Evolutionary conservation across 495 filamentous ascomycete species (phyloP).

Genomic region (Platismatia glauca): DNA sequence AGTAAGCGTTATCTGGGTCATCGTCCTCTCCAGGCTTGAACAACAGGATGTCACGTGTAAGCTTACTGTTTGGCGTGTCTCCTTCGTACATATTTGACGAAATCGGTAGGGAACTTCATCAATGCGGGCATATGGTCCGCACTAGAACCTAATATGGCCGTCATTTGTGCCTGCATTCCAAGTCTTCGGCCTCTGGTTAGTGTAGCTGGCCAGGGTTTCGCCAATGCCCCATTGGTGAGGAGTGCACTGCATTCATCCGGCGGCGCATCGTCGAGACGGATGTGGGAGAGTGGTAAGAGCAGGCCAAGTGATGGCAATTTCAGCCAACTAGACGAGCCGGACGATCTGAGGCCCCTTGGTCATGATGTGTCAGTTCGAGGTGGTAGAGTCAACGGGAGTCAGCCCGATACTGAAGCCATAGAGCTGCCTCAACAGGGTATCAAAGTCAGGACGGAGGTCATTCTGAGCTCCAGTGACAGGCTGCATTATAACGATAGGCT

Average conservation of each 20-base stretch:
- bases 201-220: conserved; percentile 21
- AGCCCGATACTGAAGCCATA: no score
- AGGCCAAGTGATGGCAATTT: conserved; percentile 5
- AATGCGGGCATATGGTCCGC: conserved; percentile 50
- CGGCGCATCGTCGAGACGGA: conserved; percentile 4
- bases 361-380: conserved; percentile 12
- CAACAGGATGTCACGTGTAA: conserved; percentile 16
- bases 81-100: no score
- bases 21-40: conserved; percentile 18
- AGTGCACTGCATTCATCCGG: background rate
- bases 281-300: background rate
- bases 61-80: no score
- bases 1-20: conserved; percentile 19
- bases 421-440: no score
- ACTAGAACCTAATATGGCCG: conserved; percentile 48
- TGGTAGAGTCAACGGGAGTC: background rate
- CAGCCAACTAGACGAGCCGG: conserved; percentile 14
- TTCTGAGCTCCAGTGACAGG: no score
- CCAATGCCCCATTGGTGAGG: conserved; percentile 12
- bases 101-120: conserved; percentile 44
- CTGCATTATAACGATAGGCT: no score
- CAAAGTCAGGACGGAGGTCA: conserved; percentile 16
- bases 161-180: conserved; percentile 50
- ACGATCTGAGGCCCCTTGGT: conserved; percentile 7
- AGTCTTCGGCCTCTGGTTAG: conserved; percentile 44